Evolutionary conservation across 805 yeast genomes (phyloP).

Genomic region (Phaffomyces antillensis): DNA sequence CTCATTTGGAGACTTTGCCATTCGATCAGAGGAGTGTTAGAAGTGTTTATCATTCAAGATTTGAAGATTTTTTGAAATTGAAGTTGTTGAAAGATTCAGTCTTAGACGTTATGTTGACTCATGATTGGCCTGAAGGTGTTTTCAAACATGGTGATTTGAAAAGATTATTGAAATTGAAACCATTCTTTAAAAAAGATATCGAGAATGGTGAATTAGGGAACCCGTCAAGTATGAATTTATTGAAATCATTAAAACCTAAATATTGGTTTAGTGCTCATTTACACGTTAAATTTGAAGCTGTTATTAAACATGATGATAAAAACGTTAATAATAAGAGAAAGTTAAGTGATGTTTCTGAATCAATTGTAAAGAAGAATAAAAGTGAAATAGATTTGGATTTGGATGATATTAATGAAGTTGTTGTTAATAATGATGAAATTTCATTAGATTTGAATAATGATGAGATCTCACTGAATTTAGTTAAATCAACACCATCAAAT

Average conservation of each 20-base stretch:
- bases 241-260: slow-evolving; percentile 50
- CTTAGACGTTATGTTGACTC: slow-evolving; percentile 61
- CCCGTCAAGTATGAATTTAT: slow-evolving; percentile 51
- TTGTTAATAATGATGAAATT: slow-evolving; percentile 26
- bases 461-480: background rate
- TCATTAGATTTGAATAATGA: slow-evolving; percentile 24
- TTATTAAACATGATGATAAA: slow-evolving; percentile 30
- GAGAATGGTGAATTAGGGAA: slow-evolving; percentile 59
- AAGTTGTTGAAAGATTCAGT: slow-evolving; percentile 31
- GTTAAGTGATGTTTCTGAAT: slow-evolving; percentile 4
- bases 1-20: slow-evolving; percentile 41
- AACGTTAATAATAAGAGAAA: slow-evolving; percentile 8
- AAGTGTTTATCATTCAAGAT: slow-evolving; percentile 64
- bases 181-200: slow-evolving; percentile 62
- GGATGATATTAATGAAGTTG: slow-evolving; percentile 7
- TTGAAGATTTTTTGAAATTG: slow-evolving; percentile 45
- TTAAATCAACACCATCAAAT: no score
- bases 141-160: slow-evolving; percentile 54
- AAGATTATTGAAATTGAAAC: slow-evolving; percentile 48
- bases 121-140: slow-evolving; percentile 93
- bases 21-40: slow-evolving; percentile 39
- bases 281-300: slow-evolving; percentile 68
- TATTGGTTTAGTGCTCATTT: slow-evolving; percentile 89
- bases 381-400: slow-evolving; percentile 26
- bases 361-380: slow-evolving; percentile 3